These are phyloP conservation scores for Suhomyces sp. DNA, from an alignment of 805 yeast species.

Conservation along the genomic window DNA sequence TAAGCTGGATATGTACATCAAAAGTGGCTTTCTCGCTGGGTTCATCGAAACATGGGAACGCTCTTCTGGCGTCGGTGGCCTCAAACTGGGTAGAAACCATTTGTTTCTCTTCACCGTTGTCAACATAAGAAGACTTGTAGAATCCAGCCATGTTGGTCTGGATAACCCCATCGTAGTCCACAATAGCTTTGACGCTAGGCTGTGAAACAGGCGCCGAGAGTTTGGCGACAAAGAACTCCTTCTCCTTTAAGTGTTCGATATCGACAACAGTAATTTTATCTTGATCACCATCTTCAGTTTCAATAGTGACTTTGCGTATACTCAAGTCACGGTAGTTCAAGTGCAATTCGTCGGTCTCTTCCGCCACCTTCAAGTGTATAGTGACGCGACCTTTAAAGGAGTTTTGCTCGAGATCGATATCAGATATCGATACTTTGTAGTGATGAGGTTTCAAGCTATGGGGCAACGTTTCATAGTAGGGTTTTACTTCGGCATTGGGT, in stretches of 20 bases:
- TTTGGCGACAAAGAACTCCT: slow-evolving; percentile 62
- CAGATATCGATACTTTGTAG: slow-evolving; percentile 60
- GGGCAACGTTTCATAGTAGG: slow-evolving; percentile 53
- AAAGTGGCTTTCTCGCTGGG: slow-evolving; percentile 57
- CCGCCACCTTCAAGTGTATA: slow-evolving; percentile 45
- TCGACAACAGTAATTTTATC: slow-evolving; percentile 19
- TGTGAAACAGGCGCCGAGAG: slow-evolving; percentile 34
- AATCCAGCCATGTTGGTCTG: slow-evolving; percentile 58
- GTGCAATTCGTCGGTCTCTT: slow-evolving; percentile 42
- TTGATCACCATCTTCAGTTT: background rate
- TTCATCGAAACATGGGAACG: slow-evolving; percentile 59
- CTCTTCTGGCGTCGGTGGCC: slow-evolving; percentile 57
- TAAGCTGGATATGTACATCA: slow-evolving; percentile 39
- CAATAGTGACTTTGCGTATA: slow-evolving; percentile 11
- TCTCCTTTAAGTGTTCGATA: slow-evolving; percentile 41
- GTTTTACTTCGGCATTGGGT: slow-evolving; percentile 5
- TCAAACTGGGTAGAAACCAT: slow-evolving; percentile 57
- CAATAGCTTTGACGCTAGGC: slow-evolving; percentile 18
- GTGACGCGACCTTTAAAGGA: slow-evolving; percentile 46
- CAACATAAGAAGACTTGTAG: slow-evolving; percentile 45
- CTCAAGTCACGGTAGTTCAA: slow-evolving; percentile 48
- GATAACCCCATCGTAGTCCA: slow-evolving; percentile 42
- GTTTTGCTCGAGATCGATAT: slow-evolving; percentile 52
- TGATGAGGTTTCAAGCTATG: slow-evolving; percentile 66
- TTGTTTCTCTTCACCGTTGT: slow-evolving; percentile 32